Conservation (phyloP, 2,329 filamentous ascomycete species). For the Colletotrichum orbiculare region DNA sequence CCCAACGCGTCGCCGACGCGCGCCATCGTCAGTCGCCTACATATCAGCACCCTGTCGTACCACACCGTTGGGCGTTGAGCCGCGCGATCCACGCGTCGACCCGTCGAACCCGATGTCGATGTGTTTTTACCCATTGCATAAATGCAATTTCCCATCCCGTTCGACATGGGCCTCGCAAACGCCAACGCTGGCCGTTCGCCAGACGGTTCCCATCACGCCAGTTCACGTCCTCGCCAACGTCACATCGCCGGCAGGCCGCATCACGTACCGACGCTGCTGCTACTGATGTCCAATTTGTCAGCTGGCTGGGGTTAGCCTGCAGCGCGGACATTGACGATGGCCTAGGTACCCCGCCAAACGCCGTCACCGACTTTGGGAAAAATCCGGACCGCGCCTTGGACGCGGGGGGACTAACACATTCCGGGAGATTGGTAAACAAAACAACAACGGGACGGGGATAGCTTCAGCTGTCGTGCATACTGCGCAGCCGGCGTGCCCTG, state of each 20-base stretch:
- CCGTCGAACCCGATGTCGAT: background rate
- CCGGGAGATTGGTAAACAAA: slow-evolving; percentile 33
- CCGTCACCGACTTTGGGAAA: background rate
- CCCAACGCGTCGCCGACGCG: slow-evolving; percentile 17
- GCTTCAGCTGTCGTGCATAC: too few species aligned
- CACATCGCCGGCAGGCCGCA: slow-evolving; percentile 1
- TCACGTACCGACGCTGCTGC: background rate
- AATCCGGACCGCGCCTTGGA: slow-evolving; percentile 16
- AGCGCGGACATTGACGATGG: background rate
- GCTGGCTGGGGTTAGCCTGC: slow-evolving; percentile 21
- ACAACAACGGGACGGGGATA: background rate
- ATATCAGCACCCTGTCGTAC: background rate
- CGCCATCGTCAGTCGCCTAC: background rate
- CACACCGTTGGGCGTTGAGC: background rate
- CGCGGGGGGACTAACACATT: slow-evolving; percentile 18
- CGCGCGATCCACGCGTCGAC: background rate
- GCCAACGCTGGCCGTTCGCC: slow-evolving; percentile 3
- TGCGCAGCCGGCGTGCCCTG: too few species aligned
- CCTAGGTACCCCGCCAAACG: slow-evolving; percentile 19
- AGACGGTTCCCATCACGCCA: slow-evolving; percentile 2
- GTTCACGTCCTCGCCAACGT: slow-evolving; percentile 13
- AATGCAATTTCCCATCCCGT: slow-evolving; percentile 8
- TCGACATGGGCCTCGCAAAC: slow-evolving; percentile 9
- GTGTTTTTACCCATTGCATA: background rate
- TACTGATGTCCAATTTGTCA: slow-evolving; percentile 3